phyloP scores from a whole-genome alignment of 2,329 filamentous ascomycete genomes.

The Exophiala oligosperma region DNA sequence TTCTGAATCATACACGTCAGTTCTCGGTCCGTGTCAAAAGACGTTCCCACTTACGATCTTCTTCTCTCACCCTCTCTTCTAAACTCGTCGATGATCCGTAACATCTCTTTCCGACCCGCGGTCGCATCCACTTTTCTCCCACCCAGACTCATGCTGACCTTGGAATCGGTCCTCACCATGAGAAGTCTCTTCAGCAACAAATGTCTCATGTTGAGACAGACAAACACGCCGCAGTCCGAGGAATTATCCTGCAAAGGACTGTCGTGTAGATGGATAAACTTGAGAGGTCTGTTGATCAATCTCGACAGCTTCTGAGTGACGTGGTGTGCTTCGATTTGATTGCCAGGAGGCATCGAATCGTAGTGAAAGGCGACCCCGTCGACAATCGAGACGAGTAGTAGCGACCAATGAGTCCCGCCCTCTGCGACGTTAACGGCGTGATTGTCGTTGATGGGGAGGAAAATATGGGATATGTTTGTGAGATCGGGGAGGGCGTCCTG shows the following conservation, averaged over 20 bases:
- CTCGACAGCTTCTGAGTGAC: slow-evolving; percentile 68
- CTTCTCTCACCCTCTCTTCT: slow-evolving; percentile 84
- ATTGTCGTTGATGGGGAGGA: slow-evolving; percentile 92
- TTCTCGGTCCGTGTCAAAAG: not conserved
- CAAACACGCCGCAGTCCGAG: slow-evolving; percentile 92
- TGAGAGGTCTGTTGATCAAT: slow-evolving; percentile 66
- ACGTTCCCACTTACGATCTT: slow-evolving; percentile 64
- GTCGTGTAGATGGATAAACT: slow-evolving; percentile 79
- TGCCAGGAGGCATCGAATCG: slow-evolving; percentile 77
- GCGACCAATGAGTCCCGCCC: slow-evolving; percentile 90
- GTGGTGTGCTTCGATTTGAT: slow-evolving; percentile 70
- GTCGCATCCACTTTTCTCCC: slow-evolving; percentile 79
- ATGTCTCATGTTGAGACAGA: slow-evolving; percentile 93
- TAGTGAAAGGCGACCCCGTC: slow-evolving; percentile 96
- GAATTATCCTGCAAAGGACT: slow-evolving; percentile 89
- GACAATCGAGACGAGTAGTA: slow-evolving; percentile 83
- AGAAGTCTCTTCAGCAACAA: slow-evolving; percentile 83
- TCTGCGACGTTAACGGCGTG: slow-evolving; percentile 74
- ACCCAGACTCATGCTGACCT: slow-evolving; percentile 91
- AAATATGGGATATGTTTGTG: slow-evolving; percentile 79
- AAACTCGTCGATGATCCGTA: slow-evolving; percentile 81
- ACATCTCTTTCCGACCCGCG: slow-evolving; percentile 84
- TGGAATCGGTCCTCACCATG: slow-evolving; percentile 74
- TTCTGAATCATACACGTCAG: slow-evolving; percentile 11
- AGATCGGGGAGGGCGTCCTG: slow-evolving; percentile 78